phyloP scores from a whole-genome alignment of 495 filamentous ascomycete genomes.

The Penicillium cosmopolitanum region DNA sequence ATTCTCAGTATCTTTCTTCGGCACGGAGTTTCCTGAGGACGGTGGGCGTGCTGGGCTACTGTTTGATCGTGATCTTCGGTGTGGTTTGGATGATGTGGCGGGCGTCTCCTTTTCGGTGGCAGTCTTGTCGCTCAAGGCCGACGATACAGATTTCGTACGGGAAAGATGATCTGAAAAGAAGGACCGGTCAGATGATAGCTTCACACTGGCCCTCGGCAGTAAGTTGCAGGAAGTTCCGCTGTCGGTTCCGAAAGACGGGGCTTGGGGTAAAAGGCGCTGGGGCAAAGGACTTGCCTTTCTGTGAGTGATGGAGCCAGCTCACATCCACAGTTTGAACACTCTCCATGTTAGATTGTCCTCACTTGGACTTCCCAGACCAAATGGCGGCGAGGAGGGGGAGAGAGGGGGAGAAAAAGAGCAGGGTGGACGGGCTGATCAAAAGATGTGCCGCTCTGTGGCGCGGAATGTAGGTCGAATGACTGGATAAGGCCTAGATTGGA shows the following conservation, averaged over 20 bases:
- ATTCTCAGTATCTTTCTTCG: conserved; percentile 13
- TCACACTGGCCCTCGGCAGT: too few relatives aligned
- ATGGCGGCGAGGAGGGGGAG: background rate
- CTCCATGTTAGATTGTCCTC: conserved; percentile 53
- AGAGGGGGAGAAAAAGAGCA: background rate
- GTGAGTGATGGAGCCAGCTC: conserved; percentile 70
- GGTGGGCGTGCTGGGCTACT: conserved; percentile 28
- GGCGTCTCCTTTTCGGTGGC: conserved; percentile 25
- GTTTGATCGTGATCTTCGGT: conserved; percentile 30
- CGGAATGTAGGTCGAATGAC: conserved; percentile 26
- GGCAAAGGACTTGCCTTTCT: conserved; percentile 50
- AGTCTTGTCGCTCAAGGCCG: conserved; percentile 34
- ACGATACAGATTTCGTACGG: conserved; percentile 45
- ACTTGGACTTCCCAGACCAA: background rate
- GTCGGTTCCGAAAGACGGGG: conserved; percentile 16
- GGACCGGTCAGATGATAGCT: background rate
- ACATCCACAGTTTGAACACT: conserved; percentile 69
- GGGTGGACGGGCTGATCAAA: background rate
- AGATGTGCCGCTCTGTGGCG: conserved; percentile 25
- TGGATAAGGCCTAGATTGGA: conserved; percentile 28
- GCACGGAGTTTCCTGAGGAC: conserved; percentile 14
- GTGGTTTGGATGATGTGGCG: conserved; percentile 21
- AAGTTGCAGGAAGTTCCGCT: background rate
- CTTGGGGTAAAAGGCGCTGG: background rate
- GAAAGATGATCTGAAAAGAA: conserved; percentile 37